phyloP scores from a whole-genome alignment of 768 basidiomycete species.

The Crucibulum laeve region DNA sequence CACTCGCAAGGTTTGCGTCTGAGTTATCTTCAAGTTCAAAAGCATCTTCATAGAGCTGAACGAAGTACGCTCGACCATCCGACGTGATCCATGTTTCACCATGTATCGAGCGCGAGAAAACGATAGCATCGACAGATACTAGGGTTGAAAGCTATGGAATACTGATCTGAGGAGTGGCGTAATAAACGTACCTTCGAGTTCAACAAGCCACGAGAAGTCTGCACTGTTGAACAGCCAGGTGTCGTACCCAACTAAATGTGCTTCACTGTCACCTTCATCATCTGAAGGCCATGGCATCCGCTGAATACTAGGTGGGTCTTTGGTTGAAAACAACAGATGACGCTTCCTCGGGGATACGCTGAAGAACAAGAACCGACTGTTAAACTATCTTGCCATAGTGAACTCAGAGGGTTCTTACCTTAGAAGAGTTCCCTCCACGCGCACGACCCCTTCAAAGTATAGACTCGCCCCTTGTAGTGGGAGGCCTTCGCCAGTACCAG shows the following conservation, averaged over 20 bases:
- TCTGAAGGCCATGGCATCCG: conserved; percentile 79
- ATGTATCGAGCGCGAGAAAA: conserved; percentile 50
- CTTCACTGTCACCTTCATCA: conserved; percentile 27
- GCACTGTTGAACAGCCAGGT: conserved; percentile 68
- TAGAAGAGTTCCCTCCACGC: conserved; percentile 68
- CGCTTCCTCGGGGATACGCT: conserved; percentile 75
- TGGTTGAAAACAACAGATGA: conserved; percentile 71
- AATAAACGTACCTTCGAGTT: conserved; percentile 54
- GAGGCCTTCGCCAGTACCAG: conserved; percentile 78
- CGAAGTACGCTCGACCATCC: conserved; percentile 80
- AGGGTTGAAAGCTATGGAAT: neutral
- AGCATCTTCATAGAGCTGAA: conserved; percentile 49
- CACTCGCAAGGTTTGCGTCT: conserved; percentile 11
- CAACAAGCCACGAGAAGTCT: conserved; percentile 72
- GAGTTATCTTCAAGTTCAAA: conserved; percentile 14
- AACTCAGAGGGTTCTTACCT: conserved; percentile 38
- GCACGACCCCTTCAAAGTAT: conserved; percentile 78
- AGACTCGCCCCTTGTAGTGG: conserved; percentile 65
- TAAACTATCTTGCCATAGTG: neutral
- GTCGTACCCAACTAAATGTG: conserved; percentile 45
- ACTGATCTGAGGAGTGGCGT: neutral
- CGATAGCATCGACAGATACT: conserved; percentile 70
- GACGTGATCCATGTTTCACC: conserved; percentile 84
- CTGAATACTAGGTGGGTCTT: conserved; percentile 71
- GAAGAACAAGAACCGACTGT: conserved; percentile 6